Evolutionary conservation across 345 rosid species (phyloP).

Genomic region (Dimocarpus longan): DNA sequence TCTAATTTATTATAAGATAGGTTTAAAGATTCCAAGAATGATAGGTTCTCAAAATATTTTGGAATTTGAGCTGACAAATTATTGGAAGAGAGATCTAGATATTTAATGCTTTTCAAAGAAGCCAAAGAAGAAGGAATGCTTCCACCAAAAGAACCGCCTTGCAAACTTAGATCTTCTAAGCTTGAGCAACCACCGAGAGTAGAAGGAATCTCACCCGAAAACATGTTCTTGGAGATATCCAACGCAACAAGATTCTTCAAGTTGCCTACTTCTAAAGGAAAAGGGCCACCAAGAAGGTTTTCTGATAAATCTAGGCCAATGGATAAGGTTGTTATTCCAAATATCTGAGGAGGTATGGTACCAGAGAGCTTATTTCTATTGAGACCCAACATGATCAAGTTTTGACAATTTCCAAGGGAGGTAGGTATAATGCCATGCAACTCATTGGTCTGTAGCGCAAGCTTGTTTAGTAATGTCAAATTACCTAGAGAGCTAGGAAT

Average conservation of each 20-base stretch:
- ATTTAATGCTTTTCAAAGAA: constrained; percentile 14
- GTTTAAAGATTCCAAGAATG: no score
- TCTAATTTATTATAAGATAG: no score
- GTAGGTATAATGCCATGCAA: constrained; percentile 20
- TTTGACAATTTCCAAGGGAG: constrained; percentile 4
- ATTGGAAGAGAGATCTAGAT: not conserved
- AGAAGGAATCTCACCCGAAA: constrained; percentile 13
- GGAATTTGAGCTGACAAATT: no score
- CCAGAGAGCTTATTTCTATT: no score
- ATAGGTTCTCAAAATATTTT: no score
- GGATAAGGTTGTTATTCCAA: constrained; percentile 5
- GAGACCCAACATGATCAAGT: no score
- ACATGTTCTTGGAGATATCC: constrained; percentile 14
- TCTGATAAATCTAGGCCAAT: not conserved
- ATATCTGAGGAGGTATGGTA: not conserved
- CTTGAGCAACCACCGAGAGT: constrained; percentile 14
- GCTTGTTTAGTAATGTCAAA: not conserved
- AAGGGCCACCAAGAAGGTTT: constrained; percentile 13
- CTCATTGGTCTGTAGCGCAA: not conserved
- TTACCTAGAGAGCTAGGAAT: constrained; percentile 23
- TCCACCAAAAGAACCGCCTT: constrained; percentile 10
- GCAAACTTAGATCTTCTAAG: not conserved
- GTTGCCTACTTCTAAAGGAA: constrained; percentile 14
- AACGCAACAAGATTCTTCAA: constrained; percentile 12
- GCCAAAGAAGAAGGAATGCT: constrained; percentile 20